Conservation (phyloP, 192 early-diverging fungal genomes). For the Chytriomyces hyalinus region DNA sequence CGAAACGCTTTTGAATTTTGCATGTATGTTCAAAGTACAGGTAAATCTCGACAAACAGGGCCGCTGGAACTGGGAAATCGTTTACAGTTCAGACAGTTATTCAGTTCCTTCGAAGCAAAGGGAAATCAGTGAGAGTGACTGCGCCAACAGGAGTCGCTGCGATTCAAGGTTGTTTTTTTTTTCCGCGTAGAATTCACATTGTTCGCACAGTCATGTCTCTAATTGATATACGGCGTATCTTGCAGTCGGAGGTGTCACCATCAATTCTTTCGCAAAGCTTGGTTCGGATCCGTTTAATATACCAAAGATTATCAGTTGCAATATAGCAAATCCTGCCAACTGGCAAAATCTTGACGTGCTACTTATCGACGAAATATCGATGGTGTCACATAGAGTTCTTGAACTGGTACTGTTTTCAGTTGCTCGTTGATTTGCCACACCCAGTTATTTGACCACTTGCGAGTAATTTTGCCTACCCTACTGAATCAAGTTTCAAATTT, state of each 20-base stretch:
- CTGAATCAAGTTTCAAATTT: background rate
- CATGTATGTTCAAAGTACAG: background rate
- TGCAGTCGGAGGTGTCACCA: constrained; percentile 24
- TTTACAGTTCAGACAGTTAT: constrained; percentile 4
- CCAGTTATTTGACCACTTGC: background rate
- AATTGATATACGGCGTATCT: no score
- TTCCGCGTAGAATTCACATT: background rate
- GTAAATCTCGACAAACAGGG: background rate
- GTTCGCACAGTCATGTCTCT: background rate
- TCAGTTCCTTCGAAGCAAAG: constrained; percentile 7
- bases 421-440: no score
- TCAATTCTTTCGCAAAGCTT: constrained; percentile 26
- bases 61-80: constrained; percentile 14
- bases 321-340: background rate
- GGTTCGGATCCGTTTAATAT: constrained; percentile 3
- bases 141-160: constrained; percentile 36
- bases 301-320: background rate
- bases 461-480: background rate
- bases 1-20: background rate
- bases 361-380: constrained; percentile 33
- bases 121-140: constrained; percentile 4
- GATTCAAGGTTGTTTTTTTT: constrained; percentile 14
- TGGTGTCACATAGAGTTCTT: constrained; percentile 18
- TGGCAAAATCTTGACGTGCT: constrained; percentile 20
- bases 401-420: background rate